Conservation (phyloP, 805 yeast genomes). For the Dipodascopsis uninucleata region DNA sequence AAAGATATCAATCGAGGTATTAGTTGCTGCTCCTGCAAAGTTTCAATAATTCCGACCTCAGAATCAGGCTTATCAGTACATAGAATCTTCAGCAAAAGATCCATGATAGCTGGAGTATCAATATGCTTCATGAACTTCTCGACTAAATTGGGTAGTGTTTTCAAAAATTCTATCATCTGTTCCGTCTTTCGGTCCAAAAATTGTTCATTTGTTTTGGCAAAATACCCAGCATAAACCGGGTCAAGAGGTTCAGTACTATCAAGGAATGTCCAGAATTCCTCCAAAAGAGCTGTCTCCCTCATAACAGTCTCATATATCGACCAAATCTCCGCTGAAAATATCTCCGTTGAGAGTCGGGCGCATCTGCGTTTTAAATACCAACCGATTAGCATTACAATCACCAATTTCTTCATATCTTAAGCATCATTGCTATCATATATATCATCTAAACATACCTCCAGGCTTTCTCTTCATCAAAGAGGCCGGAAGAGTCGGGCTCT, state of each 20-base stretch:
- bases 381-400: constrained; percentile 30
- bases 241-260: constrained; percentile 66
- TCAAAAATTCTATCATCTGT: constrained; percentile 58
- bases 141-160: constrained; percentile 66
- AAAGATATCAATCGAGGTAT: constrained; percentile 69
- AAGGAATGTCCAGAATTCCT: constrained; percentile 73
- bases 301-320: constrained; percentile 84
- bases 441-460: constrained; percentile 11
- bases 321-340: constrained; percentile 90
- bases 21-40: constrained; percentile 66
- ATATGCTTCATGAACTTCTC: constrained; percentile 78
- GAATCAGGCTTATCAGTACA: constrained; percentile 89
- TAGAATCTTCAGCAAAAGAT: constrained; percentile 79
- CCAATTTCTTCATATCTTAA: no score
- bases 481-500: constrained; percentile 24
- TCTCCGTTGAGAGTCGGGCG: constrained; percentile 79
- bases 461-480: constrained; percentile 34
- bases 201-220: constrained; percentile 88
- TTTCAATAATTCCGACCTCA: constrained; percentile 81
- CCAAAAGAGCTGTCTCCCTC: constrained; percentile 63
- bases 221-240: constrained; percentile 75
- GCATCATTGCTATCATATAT: no score
- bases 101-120: constrained; percentile 93
- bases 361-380: constrained; percentile 11
- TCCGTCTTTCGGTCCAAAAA: constrained; percentile 83